Evolutionary conservation across 345 rosid species (phyloP), one percentile per base, ranked within the genome.

Genomic region (Murraya koenigii): DNA sequence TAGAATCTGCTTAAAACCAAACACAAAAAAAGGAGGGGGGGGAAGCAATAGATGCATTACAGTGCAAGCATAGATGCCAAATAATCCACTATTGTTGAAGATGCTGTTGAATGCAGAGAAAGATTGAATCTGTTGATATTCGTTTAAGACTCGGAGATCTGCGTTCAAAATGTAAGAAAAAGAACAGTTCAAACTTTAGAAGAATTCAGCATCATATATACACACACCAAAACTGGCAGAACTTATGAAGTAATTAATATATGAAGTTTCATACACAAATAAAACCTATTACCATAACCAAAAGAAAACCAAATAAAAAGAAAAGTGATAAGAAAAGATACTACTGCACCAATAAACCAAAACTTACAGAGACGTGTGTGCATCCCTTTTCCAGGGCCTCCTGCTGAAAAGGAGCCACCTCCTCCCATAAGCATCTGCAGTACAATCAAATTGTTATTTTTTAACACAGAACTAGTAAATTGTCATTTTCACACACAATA

Each of bases 311-410:
- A 52, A 52, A 52, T 52, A 52, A 52, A 52, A 49, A 49, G 55
- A 52, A 19, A 68, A 58, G 20, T 38, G 23, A 25, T 10, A 10
- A 52, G 20, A 26, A 9, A 75, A 30, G 68, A n/a, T 66, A 41
- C 23, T 30, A n/a, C 30, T 32, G 71, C 33, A 30, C 9, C 63
- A 52, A 32, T 39, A 41, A 5, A 35, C n/a, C 23, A 55, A 5
- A 82, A 88, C 97, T 91, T 88, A 96, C 99, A 94, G 22, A 92
- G 88, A 82, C 95, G 86, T 9, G 98, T 92, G 75, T 94, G 92
- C 98, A 96, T 96, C 84, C 95, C 97, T 82, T 94, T 96, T 69
- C 99, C 99, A 14, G 99, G 99, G 66, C 99, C 98, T 30, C 99
- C 97, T 0, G 97, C 90, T 35, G 99, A 96, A 88, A 96, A 96